A percentile compares a stretch with the other conserved stretches of the same genome.
phyloP scores from a whole-genome alignment of 2,329 filamentous ascomycete genomes.

The Penicillium sp. region DNA sequence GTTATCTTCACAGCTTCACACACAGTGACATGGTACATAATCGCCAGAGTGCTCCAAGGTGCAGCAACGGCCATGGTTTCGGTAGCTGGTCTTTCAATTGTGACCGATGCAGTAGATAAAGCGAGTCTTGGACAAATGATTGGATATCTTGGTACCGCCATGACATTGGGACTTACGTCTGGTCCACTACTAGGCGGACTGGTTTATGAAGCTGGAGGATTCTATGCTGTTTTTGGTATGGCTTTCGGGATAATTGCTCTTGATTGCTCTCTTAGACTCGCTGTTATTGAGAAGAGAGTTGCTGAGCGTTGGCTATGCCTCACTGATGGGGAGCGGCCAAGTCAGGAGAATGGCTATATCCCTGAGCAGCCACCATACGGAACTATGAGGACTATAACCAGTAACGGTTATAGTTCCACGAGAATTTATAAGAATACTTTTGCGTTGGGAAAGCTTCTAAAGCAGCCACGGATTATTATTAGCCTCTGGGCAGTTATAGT shows the following conservation, averaged over 20 bases:
- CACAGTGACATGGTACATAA: slow-evolving; percentile 47
- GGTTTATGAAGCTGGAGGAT: slow-evolving; percentile 58
- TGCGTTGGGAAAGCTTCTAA: slow-evolving; percentile 10
- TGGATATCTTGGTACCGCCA: slow-evolving; percentile 55
- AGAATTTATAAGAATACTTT: background rate
- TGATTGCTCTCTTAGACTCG: slow-evolving; percentile 59
- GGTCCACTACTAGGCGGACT: slow-evolving; percentile 59
- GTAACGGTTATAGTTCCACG: slow-evolving; percentile 23
- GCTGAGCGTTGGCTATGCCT: slow-evolving; percentile 34
- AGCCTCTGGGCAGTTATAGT: slow-evolving; percentile 56
- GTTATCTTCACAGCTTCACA: slow-evolving; percentile 53
- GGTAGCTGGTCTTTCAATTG: slow-evolving; percentile 57
- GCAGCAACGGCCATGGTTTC: slow-evolving; percentile 58
- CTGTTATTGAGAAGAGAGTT: slow-evolving; percentile 60
- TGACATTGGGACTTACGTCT: slow-evolving; percentile 55
- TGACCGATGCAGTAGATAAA: slow-evolving; percentile 56
- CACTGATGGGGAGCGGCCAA: background rate
- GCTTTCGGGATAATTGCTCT: slow-evolving; percentile 53
- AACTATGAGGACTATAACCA: background rate
- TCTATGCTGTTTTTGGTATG: slow-evolving; percentile 57
- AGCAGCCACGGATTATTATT: slow-evolving; percentile 52
- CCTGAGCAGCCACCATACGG: slow-evolving; percentile 10
- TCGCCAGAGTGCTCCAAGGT: slow-evolving; percentile 57
- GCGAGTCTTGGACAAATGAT: slow-evolving; percentile 59
- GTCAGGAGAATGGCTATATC: slow-evolving; percentile 7